A percentile compares a stretch with the other conserved stretches of the same genome.
Conservation (phyloP, 768 basidiomycete genomes). For the Psilocybe cubensis region DNA sequence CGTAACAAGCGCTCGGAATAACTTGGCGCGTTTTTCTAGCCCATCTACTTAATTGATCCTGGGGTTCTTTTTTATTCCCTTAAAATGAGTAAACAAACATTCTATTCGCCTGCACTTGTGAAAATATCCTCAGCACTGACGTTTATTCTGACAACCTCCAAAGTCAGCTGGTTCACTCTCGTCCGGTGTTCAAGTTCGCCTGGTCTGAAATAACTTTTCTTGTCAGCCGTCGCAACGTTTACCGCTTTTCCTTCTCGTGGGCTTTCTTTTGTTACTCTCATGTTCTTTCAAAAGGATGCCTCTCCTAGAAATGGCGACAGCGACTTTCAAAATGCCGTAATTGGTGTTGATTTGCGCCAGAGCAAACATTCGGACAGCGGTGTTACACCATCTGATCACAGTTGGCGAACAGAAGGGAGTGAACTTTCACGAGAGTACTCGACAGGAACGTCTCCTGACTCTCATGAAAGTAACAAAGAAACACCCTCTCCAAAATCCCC, state of each 20-base stretch:
- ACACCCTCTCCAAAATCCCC: constrained; percentile 6
- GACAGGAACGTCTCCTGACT: background rate
- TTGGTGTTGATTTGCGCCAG: background rate
- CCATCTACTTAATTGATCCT: constrained; percentile 16
- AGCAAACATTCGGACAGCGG: background rate
- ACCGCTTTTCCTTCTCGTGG: background rate
- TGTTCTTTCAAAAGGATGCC: constrained; percentile 15
- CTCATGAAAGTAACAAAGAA: background rate
- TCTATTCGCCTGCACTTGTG: background rate
- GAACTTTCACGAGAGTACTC: constrained; percentile 1
- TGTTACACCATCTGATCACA: constrained; percentile 8
- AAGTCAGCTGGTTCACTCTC: constrained; percentile 2
- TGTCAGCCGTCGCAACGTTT: constrained; percentile 22
- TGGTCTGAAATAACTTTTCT: constrained; percentile 1
- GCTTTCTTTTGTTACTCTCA: constrained; percentile 1
- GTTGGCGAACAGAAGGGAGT: constrained; percentile 11
- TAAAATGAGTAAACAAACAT: constrained; percentile 7
- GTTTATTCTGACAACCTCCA: constrained; percentile 9
- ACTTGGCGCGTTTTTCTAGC: constrained; percentile 13
- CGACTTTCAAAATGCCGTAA: background rate
- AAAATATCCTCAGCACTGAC: background rate
- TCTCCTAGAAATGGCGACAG: background rate
- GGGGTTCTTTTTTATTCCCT: constrained; percentile 12
- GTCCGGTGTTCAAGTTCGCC: background rate
- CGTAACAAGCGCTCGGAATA: constrained; percentile 7